These are phyloP conservation scores for Noccaea caerulescens DNA, from an alignment of 345 rosid species.

Conservation along the genomic window DNA sequence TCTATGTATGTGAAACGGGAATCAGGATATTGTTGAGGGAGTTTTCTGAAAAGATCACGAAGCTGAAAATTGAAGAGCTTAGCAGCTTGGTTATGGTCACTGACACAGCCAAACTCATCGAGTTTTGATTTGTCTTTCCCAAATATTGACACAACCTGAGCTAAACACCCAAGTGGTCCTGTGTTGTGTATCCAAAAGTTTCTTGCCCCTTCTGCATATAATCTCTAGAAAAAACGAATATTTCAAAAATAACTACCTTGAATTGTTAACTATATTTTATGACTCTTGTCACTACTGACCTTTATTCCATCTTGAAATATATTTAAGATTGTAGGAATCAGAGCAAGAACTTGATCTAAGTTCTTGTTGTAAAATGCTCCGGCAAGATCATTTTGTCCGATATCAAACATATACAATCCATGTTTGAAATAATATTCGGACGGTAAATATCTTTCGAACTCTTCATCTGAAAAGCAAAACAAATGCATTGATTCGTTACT, in stretches of 20 bases:
- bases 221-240: slow-evolving; percentile 41
- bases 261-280: not conserved
- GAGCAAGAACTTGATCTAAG: slow-evolving; percentile 47
- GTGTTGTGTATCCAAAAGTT: slow-evolving; percentile 78
- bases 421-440: slow-evolving; percentile 43
- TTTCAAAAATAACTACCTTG: not conserved
- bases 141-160: slow-evolving; percentile 44
- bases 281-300: slow-evolving; percentile 38
- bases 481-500: not conserved
- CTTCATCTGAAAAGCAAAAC: slow-evolving; percentile 41
- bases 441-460: slow-evolving; percentile 48
- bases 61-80: slow-evolving; percentile 53
- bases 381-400: slow-evolving; percentile 66
- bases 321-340: slow-evolving; percentile 52
- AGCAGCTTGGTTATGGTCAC: slow-evolving; percentile 54
- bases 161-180: slow-evolving; percentile 76
- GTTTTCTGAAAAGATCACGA: slow-evolving; percentile 39
- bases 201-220: slow-evolving; percentile 52
- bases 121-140: slow-evolving; percentile 45
- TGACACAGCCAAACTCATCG: slow-evolving; percentile 55
- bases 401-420: slow-evolving; percentile 63
- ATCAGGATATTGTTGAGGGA: slow-evolving; percentile 46
- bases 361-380: slow-evolving; percentile 44
- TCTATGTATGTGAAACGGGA: slow-evolving; percentile 58
- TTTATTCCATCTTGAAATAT: slow-evolving; percentile 45